Evolutionary conservation across 2,329 filamentous ascomycete species (phyloP), one percentile per base, ranked within the genome.

Genomic region (Penicillium sp.): DNA sequence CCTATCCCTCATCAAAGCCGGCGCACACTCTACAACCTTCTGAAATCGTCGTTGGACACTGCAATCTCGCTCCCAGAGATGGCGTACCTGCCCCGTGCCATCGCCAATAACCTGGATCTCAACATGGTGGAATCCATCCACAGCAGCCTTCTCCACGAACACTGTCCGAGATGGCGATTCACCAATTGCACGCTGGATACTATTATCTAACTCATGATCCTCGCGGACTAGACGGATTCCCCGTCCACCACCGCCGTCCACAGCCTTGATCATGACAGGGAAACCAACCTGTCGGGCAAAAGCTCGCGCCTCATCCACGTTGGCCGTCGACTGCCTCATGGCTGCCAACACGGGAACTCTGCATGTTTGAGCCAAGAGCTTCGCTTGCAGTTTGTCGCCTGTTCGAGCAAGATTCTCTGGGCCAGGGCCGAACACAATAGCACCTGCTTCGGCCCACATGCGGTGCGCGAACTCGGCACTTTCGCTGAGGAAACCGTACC

Each of bases 401-500:
- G 81, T 84, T n/a, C 72, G 62, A 8, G 69, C 70, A n/a, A 85
- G 63, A 45, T 84, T 81, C 23, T 86, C 85, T 59, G 74, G 74
- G 1, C 80, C 80, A 1, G 82, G 82, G 0, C 82, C 82, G 8
- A 84, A 72, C 1, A 84, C 79, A 7, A 76, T 64, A 1, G 76
- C 71, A 1, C 72, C 69, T 0, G 74, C 75, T 50, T 82, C 77
- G 3, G 76, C 69, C 74, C 76, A 80, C 72, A 82, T 77, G 10
- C 74, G 67, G 32, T 60, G 64, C 0, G 79, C 73, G 44, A 85
- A 82, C 0, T 78, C 75, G 2, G 78, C 70, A 18, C 74, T 81
- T 60, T 85, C 83, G 10, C 79, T 82, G 1, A 85, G 70, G 68
- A 96, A 85, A 8, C 83, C 83, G 68, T 85, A 85, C 4, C 82